Evolutionary conservation across 1,284 basidiomycete species (phyloP).

Genomic region (Inonotus hispidus): DNA sequence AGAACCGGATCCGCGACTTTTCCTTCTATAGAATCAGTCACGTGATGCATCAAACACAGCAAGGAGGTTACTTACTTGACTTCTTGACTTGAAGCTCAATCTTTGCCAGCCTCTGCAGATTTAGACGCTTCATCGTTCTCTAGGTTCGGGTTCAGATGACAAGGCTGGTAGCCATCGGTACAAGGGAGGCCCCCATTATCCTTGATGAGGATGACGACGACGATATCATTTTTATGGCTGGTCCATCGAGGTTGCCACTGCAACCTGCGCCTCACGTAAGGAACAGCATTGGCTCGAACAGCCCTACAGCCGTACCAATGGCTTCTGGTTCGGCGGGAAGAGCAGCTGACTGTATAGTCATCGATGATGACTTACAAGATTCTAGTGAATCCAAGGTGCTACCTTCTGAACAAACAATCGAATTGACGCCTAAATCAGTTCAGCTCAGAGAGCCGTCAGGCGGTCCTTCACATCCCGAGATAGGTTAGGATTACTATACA

Average conservation of each 20-base stretch:
- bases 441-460: neutral
- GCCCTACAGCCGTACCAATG: neutral
- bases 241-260: neutral
- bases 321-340: neutral
- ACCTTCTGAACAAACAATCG: neutral
- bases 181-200: neutral
- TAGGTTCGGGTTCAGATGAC: neutral
- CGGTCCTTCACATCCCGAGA: neutral
- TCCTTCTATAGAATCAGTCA: neutral
- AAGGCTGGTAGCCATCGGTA: neutral
- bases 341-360: neutral
- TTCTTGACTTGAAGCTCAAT: neutral
- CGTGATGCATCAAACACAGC: too few relatives aligned
- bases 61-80: neutral
- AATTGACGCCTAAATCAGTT: neutral
- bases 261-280: neutral
- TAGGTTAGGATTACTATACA: neutral
- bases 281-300: neutral
- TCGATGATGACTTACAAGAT: neutral
- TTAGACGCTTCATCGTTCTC: neutral
- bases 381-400: neutral
- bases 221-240: neutral
- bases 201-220: constrained; percentile 6
- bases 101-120: neutral
- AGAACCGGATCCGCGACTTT: neutral